Percentiles rank a stretch among this genome's conserved stretches.
phyloP scores from a whole-genome alignment of 179 eudicot species.

The Spergularia azorica region DNA sequence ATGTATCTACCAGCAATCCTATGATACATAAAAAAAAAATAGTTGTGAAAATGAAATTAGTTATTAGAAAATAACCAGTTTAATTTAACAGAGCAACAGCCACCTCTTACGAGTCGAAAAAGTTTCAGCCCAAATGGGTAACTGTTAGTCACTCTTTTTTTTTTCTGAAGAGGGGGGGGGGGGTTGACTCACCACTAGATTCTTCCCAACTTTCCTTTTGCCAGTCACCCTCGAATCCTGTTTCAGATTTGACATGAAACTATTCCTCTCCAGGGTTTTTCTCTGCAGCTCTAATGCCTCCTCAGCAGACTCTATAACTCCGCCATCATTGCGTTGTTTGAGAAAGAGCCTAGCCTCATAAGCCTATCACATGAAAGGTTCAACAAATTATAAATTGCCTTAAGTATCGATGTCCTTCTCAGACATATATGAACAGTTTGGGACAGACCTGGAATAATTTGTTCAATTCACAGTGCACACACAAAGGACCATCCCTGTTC shows the following conservation, averaged over 20 bases:
- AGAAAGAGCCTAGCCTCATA: slow-evolving; percentile 97
- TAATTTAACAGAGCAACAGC: too few relatives aligned
- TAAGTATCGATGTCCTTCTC: slow-evolving; percentile 3
- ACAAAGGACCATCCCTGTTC: slow-evolving; percentile 66
- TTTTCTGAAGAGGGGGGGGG: background rate
- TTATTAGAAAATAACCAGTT: background rate
- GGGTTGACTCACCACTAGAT: slow-evolving; percentile 54
- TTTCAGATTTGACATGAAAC: slow-evolving; percentile 58
- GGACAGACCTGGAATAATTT: slow-evolving; percentile 74
- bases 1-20: background rate
- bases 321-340: slow-evolving; percentile 60
- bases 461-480: slow-evolving; percentile 88
- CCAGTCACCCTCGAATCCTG: slow-evolving; percentile 42
- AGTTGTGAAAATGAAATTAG: background rate
- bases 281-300: slow-evolving; percentile 75
- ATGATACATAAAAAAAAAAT: background rate
- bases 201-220: slow-evolving; percentile 72
- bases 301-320: slow-evolving; percentile 67
- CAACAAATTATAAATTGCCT: slow-evolving; percentile 2
- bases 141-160: background rate
- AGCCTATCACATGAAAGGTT: slow-evolving; percentile 40
- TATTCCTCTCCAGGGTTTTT: slow-evolving; percentile 60
- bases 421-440: background rate
- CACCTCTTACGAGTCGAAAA: background rate
- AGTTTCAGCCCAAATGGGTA: background rate